phyloP scores from a whole-genome alignment of 257 asterid species.

The Rhazya stricta region DNA sequence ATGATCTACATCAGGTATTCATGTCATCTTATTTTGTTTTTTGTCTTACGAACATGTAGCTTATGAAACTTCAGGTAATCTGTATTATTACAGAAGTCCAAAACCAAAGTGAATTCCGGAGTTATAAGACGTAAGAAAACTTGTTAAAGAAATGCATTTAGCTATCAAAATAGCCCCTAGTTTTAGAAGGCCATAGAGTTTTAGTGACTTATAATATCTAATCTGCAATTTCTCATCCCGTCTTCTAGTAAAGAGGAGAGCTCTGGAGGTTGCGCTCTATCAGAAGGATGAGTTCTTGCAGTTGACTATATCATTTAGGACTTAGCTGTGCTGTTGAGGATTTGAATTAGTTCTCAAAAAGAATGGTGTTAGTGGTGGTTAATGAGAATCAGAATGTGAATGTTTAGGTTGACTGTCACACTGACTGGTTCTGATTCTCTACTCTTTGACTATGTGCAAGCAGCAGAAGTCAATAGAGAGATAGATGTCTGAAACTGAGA shows the following conservation, averaged over 20 bases:
- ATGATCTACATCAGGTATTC: neutral
- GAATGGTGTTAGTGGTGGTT: too few species aligned
- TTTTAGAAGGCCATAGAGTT: neutral
- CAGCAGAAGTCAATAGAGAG: neutral
- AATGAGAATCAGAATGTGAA: neutral
- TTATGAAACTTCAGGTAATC: neutral
- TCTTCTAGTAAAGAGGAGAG: neutral
- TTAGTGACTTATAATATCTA: neutral
- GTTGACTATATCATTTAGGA: neutral
- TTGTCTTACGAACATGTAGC: neutral
- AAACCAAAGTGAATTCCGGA: neutral
- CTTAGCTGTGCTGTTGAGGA: neutral
- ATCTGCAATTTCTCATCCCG: neutral
- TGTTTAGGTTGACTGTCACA: neutral
- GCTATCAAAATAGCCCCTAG: neutral
- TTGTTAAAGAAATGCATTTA: slow-evolving; percentile 2
- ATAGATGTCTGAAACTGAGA: too few species aligned
- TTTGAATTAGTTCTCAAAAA: neutral
- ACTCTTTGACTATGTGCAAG: neutral
- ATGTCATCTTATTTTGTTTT: neutral
- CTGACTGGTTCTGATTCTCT: neutral
- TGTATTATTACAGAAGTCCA: neutral
- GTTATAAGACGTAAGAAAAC: neutral
- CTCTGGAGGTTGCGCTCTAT: neutral
- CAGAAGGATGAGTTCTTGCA: neutral